Evolutionary conservation across 2,329 filamentous ascomycete species (phyloP), one percentile per base, ranked within the genome.

Genomic region (Aspergillus sp.): DNA sequence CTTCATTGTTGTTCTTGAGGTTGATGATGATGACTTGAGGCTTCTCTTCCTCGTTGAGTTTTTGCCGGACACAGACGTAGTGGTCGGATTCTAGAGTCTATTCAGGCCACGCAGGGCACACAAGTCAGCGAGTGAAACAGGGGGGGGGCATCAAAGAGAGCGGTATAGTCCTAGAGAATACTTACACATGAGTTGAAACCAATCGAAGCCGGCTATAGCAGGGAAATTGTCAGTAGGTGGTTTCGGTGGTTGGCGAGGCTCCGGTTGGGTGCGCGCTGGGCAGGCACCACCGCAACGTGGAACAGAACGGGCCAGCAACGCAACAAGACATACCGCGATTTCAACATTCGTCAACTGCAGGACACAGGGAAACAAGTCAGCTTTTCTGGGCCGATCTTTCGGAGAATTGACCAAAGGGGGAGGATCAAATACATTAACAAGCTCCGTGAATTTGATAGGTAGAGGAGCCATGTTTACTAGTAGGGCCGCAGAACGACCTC

Each of bases 71-170:
- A 79, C 95, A 99, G 72, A 99, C 91, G 80, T 89, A 99, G 75
- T 90, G 86, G 80, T 99, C 95, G 75, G 95, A 99, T 85, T 99
- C 95, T 81, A 99, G 86, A 78, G 95, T 99, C 93, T 97, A 64
- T 63, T n/a, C 50, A 68, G 58, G 55, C 50, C 54, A 65, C 42
- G 47, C 47, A 24, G 32, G 58, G 29, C 70, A 57, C 56, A 42
- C 56, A 16, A 16, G 60, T 69, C 67, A 73, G 67, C 55, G 24
- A 58, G 36, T 18, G 52, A 52, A 6, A 29, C 24, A 5, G 4
- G 45, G 29, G 42, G 26, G 22, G 3, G 4, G 20, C 1, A 24
- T 26, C 14, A 45, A 9, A 12, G 29, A 7, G 24, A 10, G 32
- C 22, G 10, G 52, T 10, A 26, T 18, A 39, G n/a, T 39, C 10